Conservation (phyloP, 441 rosid genomes). For the Gossypium gossypioides region DNA sequence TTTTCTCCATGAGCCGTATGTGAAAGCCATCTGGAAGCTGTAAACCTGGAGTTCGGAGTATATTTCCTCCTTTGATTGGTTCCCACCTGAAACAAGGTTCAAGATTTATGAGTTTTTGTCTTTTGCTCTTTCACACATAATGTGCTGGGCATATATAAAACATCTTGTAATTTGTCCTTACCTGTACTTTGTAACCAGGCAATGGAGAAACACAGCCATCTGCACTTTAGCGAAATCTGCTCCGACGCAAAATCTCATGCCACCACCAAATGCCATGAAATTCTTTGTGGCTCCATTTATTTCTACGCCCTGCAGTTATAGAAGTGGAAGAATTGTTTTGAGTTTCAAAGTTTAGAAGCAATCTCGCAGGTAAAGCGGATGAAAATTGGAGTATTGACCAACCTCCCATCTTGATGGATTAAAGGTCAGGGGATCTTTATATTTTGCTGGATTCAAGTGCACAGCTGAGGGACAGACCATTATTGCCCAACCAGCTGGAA, state of each 20-base stretch:
- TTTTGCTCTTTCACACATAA: neutral
- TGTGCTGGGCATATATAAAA: neutral
- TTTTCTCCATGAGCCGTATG: conserved; percentile 38
- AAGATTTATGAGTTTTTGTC: conserved; percentile 11
- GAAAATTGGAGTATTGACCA: conserved; percentile 9
- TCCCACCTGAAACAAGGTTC: conserved; percentile 51
- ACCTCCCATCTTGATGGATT: conserved; percentile 94
- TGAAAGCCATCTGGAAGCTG: conserved; percentile 84
- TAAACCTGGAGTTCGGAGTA: conserved; percentile 74
- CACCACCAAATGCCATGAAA: conserved; percentile 99
- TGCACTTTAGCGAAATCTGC: conserved; percentile 85
- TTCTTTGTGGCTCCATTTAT: conserved; percentile 49
- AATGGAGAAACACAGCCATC: conserved; percentile 86
- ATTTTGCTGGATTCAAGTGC: conserved; percentile 67
- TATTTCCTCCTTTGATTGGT: conserved; percentile 61
- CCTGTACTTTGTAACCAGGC: conserved; percentile 84
- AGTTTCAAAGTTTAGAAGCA: neutral
- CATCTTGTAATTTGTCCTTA: conserved; percentile 15
- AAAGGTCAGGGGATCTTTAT: conserved; percentile 71
- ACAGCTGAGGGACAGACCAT: conserved; percentile 99
- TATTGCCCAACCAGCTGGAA: conserved; percentile 94
- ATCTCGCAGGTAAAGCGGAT: conserved; percentile 8
- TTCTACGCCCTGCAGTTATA: conserved; percentile 49
- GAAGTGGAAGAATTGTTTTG: neutral
- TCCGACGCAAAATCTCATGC: conserved; percentile 95